Evolutionary conservation across 306 rosid species (phyloP).

Genomic region (Rubus idaeus): DNA sequence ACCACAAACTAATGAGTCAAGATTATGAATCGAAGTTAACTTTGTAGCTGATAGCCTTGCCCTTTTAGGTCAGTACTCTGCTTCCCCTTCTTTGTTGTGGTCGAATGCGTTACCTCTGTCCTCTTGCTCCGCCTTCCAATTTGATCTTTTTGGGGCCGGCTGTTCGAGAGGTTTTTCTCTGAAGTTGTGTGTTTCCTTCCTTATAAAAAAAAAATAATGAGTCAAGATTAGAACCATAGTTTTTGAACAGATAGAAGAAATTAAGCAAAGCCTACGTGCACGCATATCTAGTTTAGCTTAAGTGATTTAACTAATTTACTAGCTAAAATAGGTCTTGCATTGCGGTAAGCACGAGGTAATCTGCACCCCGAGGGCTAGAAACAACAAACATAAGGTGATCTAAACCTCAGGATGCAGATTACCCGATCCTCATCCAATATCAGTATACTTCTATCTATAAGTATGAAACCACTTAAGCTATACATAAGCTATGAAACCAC

Average conservation of each 20-base stretch:
- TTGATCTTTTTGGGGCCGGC: too few species aligned
- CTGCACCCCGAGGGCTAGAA: constrained; percentile 13
- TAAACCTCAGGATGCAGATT: constrained; percentile 19
- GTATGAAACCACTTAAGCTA: too few species aligned
- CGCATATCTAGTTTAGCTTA: neutral
- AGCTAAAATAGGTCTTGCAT: neutral
- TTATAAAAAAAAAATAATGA: too few species aligned
- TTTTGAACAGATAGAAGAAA: neutral
- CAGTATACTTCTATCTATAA: neutral
- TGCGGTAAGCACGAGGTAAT: constrained; percentile 9
- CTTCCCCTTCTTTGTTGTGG: too few species aligned
- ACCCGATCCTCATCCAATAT: constrained; percentile 5
- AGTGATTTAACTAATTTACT: neutral
- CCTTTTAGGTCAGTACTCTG: too few species aligned
- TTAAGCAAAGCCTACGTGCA: neutral
- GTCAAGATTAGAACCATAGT: neutral
- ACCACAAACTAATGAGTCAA: neutral
- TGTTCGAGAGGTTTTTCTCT: too few species aligned
- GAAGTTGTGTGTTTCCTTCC: too few species aligned
- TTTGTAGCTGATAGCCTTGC: too few species aligned
- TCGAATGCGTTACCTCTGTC: too few species aligned
- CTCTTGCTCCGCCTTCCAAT: too few species aligned
- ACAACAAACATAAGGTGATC: neutral
- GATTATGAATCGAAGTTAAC: neutral
- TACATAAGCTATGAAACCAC: too few species aligned